Base-by-base conservation (phyloP, 805 yeast genomes). In the Wickerhamiella siamensis region DNA sequence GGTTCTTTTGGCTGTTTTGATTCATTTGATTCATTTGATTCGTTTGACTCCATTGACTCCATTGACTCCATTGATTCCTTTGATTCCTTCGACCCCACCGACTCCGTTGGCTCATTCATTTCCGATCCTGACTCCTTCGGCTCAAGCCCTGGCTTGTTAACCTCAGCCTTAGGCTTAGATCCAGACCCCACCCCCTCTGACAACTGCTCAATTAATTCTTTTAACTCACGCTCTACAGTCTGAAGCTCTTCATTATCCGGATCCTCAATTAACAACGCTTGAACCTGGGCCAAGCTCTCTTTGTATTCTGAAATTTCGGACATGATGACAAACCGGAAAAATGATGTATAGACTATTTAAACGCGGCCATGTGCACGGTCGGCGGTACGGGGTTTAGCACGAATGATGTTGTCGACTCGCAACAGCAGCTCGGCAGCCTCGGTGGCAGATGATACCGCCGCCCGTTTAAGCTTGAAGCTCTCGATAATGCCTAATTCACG, bases 301-400 rank as follows among this genome's bases (percentile, higher is more conserved):
- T 52, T 45, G 43, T 55, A 62, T 42, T 62, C 62, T 8, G 46
- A 51, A 21, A 60, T 49, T 46, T 61, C 65, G 12, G 29, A 24
- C 6, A 5, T 9, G 29, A 35, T 14, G 4, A 12, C 19, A 20
- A 20, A 16, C 16, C 29, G 29, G 29, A 8, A 24, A 6, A 12
- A 24, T 24, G 29, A n/a, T n/a, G n/a, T n/a, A n/a, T 24, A 24
- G 29, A 24, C 29, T 24, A 16, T 9, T 20, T 24, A 36, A n/a
- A 16, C 29, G 16, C 16, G 31, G 38, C 29, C 38, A 24, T 43
- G 46, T n/a, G 36, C 47, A 12, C 57, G 47, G 65, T 82, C 88
- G 33, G 96, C 95, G 35, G 98, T 87, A 65, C 98, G 74, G 49
- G 99, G 98, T 61, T 83, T 87, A 27, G 98, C 97, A 52, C 95